Conservation (phyloP, 192 early-diverging fungal genomes). For the Geranomyces variabilis region DNA sequence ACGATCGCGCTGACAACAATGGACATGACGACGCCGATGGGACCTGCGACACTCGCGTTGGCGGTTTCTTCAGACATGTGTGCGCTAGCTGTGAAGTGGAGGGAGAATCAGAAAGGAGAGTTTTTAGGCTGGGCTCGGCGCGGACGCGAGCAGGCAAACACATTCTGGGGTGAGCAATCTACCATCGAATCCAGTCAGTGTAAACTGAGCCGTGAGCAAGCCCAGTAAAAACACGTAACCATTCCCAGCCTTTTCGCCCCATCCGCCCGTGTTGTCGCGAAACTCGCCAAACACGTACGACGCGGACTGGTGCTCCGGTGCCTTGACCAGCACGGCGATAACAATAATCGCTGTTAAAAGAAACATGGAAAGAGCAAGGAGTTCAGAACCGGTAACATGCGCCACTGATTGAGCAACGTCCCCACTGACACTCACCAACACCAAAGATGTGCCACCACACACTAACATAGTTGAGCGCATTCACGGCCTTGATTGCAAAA, state of each 20-base stretch:
- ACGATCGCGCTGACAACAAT: constrained; percentile 33
- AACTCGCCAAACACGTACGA: not conserved
- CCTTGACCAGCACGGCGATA: not conserved
- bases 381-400: too few relatives aligned
- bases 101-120: not conserved
- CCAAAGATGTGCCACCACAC: constrained; percentile 42
- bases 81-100: constrained; percentile 42
- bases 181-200: constrained; percentile 43
- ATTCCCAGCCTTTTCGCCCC: constrained; percentile 1
- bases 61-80: constrained; percentile 50
- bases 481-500: constrained; percentile 18
- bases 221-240: constrained; percentile 36
- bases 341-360: not conserved
- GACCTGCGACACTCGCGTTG: constrained; percentile 38
- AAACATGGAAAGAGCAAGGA: not conserved
- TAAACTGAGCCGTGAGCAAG: constrained; percentile 36
- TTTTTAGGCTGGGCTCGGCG: not conserved
- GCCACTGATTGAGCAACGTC: too few relatives aligned
- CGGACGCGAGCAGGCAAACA: not conserved
- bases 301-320: constrained; percentile 1
- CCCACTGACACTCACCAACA: constrained; percentile 13
- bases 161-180: not conserved
- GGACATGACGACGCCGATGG: constrained; percentile 38
- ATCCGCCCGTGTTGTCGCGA: constrained; percentile 4
- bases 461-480: constrained; percentile 21